Conservation (phyloP, 441 rosid genomes). For the Mallotus japonicus region DNA sequence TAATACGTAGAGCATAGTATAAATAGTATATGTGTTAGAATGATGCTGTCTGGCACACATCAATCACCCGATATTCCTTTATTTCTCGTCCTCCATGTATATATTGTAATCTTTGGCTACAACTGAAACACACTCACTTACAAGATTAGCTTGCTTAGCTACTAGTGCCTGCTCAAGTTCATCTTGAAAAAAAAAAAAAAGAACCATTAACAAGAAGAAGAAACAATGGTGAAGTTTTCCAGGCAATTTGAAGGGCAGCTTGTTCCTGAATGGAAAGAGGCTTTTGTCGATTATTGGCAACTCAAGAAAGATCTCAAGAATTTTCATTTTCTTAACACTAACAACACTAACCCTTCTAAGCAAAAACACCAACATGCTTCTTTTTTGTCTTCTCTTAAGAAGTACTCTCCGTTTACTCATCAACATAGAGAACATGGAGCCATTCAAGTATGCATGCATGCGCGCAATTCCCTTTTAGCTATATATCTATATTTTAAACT, state of each 20-base stretch:
- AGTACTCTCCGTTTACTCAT: conserved; percentile 41
- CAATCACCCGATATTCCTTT: conserved; percentile 36
- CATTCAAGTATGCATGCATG: conserved; percentile 56
- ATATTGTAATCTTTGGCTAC: conserved; percentile 37
- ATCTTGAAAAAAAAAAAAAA: not conserved
- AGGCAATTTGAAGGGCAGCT: conserved; percentile 91
- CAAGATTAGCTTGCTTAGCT: conserved; percentile 17
- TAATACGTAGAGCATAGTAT: conserved; percentile 18
- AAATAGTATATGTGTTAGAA: conserved; percentile 46
- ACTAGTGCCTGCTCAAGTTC: conserved; percentile 2
- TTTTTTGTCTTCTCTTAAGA: conserved; percentile 50
- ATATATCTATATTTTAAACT: too few species aligned
- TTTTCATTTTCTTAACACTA: conserved; percentile 41
- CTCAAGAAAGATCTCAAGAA: conserved; percentile 84
- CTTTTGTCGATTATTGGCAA: conserved; percentile 91
- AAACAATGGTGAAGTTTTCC: conserved; percentile 77
- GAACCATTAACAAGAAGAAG: not conserved
- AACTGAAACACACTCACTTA: conserved; percentile 37
- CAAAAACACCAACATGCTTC: conserved; percentile 23
- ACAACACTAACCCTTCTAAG: conserved; percentile 17
- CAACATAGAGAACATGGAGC: conserved; percentile 50
- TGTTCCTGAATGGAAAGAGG: conserved; percentile 98
- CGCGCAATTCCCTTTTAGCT: not conserved
- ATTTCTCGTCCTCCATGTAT: conserved; percentile 38
- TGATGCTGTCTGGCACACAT: conserved; percentile 60